These are phyloP conservation scores for Phaeosphaeriaceae sp. DNA, from an alignment of 2,329 filamentous ascomycete genomes.

Conservation along the genomic window DNA sequence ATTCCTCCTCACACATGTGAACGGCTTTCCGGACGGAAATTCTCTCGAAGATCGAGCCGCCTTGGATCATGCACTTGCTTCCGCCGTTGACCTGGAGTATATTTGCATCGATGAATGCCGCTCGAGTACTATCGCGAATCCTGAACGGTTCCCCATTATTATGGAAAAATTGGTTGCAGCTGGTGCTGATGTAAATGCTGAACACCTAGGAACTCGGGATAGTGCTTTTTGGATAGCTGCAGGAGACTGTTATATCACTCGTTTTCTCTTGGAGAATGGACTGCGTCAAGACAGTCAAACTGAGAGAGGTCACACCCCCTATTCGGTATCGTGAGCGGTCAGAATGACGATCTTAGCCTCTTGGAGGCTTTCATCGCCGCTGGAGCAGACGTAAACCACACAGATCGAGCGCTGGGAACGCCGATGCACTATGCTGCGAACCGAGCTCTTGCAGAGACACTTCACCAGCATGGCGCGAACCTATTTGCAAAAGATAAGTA, in stretches of 20 bases:
- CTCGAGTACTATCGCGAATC: background rate
- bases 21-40: background rate
- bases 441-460: conserved; percentile 1
- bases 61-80: background rate
- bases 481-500: conserved; percentile 7
- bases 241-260: background rate
- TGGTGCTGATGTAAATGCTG: no score
- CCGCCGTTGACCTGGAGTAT: conserved; percentile 5
- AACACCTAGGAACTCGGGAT: no score
- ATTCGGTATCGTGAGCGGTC: no score
- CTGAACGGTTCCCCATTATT: background rate
- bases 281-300: conserved; percentile 1
- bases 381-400: conserved; percentile 5
- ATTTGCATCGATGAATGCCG: conserved; percentile 6
- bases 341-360: background rate
- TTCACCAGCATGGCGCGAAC: conserved; percentile 6
- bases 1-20: background rate
- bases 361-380: conserved; percentile 3
- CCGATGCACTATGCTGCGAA: conserved; percentile 8
- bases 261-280: conserved; percentile 1
- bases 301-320: no score
- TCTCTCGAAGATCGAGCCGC: background rate
- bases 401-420: conserved; percentile 1
- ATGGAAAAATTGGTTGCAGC: no score
- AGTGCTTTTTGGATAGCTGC: conserved; percentile 1